These are phyloP conservation scores for Candida coquimbonensis DNA, from an alignment of 805 yeast genomes.

Conservation along the genomic window DNA sequence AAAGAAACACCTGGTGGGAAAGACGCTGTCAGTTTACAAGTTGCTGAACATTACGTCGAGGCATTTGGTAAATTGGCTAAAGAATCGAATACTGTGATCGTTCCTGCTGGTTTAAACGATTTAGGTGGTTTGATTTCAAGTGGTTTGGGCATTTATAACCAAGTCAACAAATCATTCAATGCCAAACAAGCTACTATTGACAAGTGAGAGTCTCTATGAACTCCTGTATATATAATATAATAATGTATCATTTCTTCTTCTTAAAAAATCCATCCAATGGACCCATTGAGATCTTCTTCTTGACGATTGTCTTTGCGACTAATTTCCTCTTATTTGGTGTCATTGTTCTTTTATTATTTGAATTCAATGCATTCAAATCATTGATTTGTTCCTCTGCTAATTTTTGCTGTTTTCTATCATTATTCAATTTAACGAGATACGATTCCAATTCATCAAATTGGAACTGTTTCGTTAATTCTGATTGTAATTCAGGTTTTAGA, in stretches of 20 bases:
- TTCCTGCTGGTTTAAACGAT: slow-evolving; percentile 73
- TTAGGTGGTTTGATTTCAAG: slow-evolving; percentile 68
- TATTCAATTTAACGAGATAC: slow-evolving; percentile 17
- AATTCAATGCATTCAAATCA: slow-evolving; percentile 21
- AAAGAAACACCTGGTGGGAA: slow-evolving; percentile 59
- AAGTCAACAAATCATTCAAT: slow-evolving; percentile 29
- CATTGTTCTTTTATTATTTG: slow-evolving; percentile 10
- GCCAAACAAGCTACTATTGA: not conserved
- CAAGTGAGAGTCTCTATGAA: too few relatives aligned
- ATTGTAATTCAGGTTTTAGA: slow-evolving; percentile 23
- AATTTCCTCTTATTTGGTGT: slow-evolving; percentile 15
- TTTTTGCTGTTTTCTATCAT: slow-evolving; percentile 20
- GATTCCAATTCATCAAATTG: slow-evolving; percentile 27
- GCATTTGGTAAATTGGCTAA: slow-evolving; percentile 80
- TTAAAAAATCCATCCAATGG: slow-evolving; percentile 63
- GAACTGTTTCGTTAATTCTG: slow-evolving; percentile 23
- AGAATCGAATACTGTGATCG: slow-evolving; percentile 69
- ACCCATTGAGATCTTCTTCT: slow-evolving; percentile 53
- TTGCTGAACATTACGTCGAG: slow-evolving; percentile 78
- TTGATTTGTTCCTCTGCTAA: slow-evolving; percentile 25
- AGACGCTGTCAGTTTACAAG: slow-evolving; percentile 71
- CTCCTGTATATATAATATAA: too few relatives aligned
- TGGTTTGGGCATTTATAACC: slow-evolving; percentile 66
- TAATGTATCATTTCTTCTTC: slow-evolving; percentile 23
- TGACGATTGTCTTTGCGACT: slow-evolving; percentile 27